Percentiles rank a stretch among this genome's conserved stretches.
phyloP scores from a whole-genome alignment of 139 green algal genomes.

The Prasinococcaceae sp. region DNA sequence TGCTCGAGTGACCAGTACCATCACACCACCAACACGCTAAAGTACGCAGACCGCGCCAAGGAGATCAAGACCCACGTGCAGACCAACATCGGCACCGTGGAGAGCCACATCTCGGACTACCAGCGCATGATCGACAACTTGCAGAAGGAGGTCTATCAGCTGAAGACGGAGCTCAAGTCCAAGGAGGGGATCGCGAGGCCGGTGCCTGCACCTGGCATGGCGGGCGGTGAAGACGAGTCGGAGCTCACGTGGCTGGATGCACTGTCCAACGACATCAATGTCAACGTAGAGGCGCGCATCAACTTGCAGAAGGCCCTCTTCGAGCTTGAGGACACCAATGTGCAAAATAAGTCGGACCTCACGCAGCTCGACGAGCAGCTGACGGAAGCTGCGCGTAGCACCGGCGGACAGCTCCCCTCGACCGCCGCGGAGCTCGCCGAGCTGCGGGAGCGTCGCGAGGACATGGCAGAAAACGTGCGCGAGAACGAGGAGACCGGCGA shows the following conservation, averaged over 20 bases:
- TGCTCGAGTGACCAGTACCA: constrained; percentile 49
- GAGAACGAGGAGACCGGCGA: constrained; percentile 22
- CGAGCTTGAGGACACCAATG: constrained; percentile 59
- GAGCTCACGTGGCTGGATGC: constrained; percentile 15
- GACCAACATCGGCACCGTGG: constrained; percentile 55
- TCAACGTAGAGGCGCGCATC: constrained; percentile 65
- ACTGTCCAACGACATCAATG: constrained; percentile 27
- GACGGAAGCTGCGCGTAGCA: too few species aligned
- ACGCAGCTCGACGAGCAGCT: constrained; percentile 16
- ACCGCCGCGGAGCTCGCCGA: too few species aligned
- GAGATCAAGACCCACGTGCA: constrained; percentile 78
- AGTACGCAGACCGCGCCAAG: constrained; percentile 55
- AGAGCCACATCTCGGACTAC: constrained; percentile 63
- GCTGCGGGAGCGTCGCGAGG: constrained; percentile 7
- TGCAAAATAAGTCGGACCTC: constrained; percentile 42
- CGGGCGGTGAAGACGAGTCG: constrained; percentile 1
- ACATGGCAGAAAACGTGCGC: constrained; percentile 18
- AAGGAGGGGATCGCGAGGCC: background rate
- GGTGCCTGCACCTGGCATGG: background rate
- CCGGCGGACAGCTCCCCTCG: too few species aligned
- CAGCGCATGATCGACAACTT: constrained; percentile 67
- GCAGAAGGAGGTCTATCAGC: constrained; percentile 12
- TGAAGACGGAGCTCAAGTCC: background rate
- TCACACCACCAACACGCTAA: constrained; percentile 55
- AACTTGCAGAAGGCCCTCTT: constrained; percentile 58